These are phyloP conservation scores for Zygosaccharomyces kombuchaensis DNA, from an alignment of 805 yeast species.

Conservation along the genomic window DNA sequence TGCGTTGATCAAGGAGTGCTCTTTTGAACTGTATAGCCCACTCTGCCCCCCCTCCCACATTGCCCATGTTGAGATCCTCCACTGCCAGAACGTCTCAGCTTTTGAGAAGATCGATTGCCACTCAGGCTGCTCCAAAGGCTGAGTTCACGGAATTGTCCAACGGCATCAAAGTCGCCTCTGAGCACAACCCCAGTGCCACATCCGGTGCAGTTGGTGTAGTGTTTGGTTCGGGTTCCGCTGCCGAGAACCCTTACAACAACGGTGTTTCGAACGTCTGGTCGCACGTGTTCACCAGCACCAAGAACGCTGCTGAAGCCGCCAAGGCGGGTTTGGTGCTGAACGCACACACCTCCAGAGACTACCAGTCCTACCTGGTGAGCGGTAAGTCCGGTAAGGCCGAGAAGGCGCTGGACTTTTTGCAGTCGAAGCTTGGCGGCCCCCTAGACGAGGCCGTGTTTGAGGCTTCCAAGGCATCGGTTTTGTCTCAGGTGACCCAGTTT, in stretches of 20 bases:
- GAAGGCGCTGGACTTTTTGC: conserved; percentile 51
- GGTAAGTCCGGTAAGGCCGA: conserved; percentile 46
- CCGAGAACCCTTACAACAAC: conserved; percentile 76
- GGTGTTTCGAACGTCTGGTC: conserved; percentile 71
- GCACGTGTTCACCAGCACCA: conserved; percentile 41
- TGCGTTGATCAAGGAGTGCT: not conserved
- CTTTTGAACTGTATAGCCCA: not conserved
- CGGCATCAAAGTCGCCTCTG: conserved; percentile 72
- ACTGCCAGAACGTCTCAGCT: conserved; percentile 18
- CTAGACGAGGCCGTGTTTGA: conserved; percentile 45
- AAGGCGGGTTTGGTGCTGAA: conserved; percentile 54
- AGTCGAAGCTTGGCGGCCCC: conserved; percentile 37
- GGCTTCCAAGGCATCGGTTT: conserved; percentile 44
- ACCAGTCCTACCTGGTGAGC: conserved; percentile 57
- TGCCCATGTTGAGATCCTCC: conserved; percentile 22
- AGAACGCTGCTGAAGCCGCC: conserved; percentile 35
- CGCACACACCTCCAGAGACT: conserved; percentile 56
- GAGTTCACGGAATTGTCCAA: conserved; percentile 67
- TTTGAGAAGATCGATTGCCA: conserved; percentile 26
- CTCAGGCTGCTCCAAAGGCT: conserved; percentile 48
- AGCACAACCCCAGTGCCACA: conserved; percentile 45
- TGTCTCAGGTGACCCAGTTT: conserved; percentile 46
- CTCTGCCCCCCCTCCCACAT: not conserved
- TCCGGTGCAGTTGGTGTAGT: conserved; percentile 65
- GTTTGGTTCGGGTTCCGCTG: conserved; percentile 72